phyloP scores from a whole-genome alignment of 1,284 basidiomycete species.

The Pseudomicrostroma phylloplanum region DNA sequence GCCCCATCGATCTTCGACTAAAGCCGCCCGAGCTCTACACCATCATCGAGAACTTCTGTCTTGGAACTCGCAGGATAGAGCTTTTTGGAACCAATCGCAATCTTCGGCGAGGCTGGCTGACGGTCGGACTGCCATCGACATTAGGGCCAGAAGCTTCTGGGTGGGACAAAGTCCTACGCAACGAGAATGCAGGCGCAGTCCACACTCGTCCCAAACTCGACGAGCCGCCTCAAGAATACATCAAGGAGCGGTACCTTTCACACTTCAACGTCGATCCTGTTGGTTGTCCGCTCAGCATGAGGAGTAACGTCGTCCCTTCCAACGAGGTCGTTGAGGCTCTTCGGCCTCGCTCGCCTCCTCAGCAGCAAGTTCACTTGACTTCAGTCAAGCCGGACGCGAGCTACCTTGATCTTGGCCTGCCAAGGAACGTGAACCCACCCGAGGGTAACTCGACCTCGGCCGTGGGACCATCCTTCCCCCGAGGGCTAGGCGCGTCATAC shows the following conservation, averaged over 20 bases:
- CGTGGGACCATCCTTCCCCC: too few relatives aligned
- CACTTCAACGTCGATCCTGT: slow-evolving; percentile 39
- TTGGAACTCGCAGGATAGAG: slow-evolving; percentile 83
- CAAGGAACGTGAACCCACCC: too few relatives aligned
- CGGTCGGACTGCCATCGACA: slow-evolving; percentile 57
- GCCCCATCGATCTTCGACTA: slow-evolving; percentile 61
- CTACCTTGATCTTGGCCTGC: too few relatives aligned
- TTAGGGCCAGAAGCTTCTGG: slow-evolving; percentile 33
- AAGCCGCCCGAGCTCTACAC: slow-evolving; percentile 94
- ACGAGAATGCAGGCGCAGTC: neutral
- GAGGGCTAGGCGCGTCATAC: too few relatives aligned
- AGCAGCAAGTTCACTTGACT: neutral
- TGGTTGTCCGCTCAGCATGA: slow-evolving; percentile 30
- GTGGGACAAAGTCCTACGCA: slow-evolving; percentile 12
- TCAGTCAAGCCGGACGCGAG: neutral
- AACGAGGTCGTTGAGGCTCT: slow-evolving; percentile 32
- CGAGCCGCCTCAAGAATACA: slow-evolving; percentile 17
- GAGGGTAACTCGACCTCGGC: too few relatives aligned
- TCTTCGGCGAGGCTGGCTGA: slow-evolving; percentile 85
- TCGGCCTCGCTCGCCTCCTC: slow-evolving; percentile 37
- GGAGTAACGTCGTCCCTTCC: slow-evolving; percentile 39
- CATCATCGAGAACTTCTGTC: slow-evolving; percentile 94
- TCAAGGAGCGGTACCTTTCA: slow-evolving; percentile 27
- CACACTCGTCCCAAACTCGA: slow-evolving; percentile 8
- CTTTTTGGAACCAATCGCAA: slow-evolving; percentile 71